Base-by-base conservation (phyloP, 768 basidiomycete genomes). In the Neoboletus brunneissimus region DNA sequence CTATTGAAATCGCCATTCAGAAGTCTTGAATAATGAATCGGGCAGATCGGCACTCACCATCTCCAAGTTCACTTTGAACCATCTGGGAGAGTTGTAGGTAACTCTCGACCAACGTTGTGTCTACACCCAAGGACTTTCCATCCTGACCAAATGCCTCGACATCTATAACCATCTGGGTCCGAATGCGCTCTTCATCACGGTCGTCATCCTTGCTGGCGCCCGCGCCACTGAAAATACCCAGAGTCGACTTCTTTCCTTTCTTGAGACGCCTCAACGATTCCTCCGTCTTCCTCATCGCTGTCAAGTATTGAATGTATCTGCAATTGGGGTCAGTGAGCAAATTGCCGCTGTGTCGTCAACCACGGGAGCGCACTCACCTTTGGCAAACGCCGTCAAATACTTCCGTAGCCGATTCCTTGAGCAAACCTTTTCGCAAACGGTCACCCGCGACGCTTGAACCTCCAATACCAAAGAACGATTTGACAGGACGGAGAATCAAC, bases 271-370 rank as follows among this genome's bases (percentile, higher is more conserved):
- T 79, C 25, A 98, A 75, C 12, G 91, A 88, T 67, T 94, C 94
- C 60, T 98, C 94, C 9, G 92, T 92, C 77, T 96, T 96, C 71
- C 86, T 90, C 82, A 95, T 93, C 1, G 84, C 82, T 11, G 85
- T 78, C 23, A 98, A 77, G 66, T 91, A 88, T 54, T 81, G 79
- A 13, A 88, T 84, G 70, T 96, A 97, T 65, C 92, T 93, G 47
- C 44, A 34, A 35, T 27, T 31, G 27, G 40, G 41, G 34, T 22
- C 48, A 9, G 38, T 56, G 29, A 44, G 20, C 7, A 47, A n/a
- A 55, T 15, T 15, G 29, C 5, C 23, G 4, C 7, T n/a, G 20
- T 13, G 7, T 7, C 25, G 15, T 48, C 43, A 41, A 58, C 7
- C 16, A 8, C 18, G 18, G 20, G 38, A 11, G 38, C 10, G 15